These are phyloP conservation scores for Linderniella brevidens DNA, from an alignment of 257 asterid genomes.

Conservation along the genomic window DNA sequence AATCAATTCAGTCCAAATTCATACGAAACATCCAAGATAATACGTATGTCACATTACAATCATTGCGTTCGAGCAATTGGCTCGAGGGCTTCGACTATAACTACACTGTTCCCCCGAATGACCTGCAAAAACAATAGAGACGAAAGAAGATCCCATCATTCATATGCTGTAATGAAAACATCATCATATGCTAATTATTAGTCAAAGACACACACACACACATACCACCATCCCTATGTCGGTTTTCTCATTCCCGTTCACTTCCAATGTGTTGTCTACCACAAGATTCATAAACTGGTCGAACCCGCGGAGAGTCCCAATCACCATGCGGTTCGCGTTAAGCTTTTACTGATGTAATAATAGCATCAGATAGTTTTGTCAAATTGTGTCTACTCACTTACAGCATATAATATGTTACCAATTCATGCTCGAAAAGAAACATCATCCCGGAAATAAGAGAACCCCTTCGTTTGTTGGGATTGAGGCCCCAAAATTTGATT, in stretches of 20 bases:
- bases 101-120: slow-evolving; percentile 59
- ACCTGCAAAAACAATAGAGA: slow-evolving; percentile 20
- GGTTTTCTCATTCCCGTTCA: slow-evolving; percentile 70
- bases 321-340: slow-evolving; percentile 75
- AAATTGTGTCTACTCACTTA: background rate
- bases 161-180: no score
- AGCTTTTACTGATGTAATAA: slow-evolving; percentile 40
- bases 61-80: slow-evolving; percentile 36
- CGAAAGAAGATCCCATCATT: no score
- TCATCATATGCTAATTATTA: background rate
- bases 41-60: no score
- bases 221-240: slow-evolving; percentile 97
- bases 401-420: background rate
- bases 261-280: slow-evolving; percentile 82
- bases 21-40: no score
- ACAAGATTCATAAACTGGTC: slow-evolving; percentile 87
- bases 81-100: slow-evolving; percentile 64
- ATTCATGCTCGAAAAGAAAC: no score
- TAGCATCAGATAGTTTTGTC: background rate
- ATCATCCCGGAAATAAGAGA: no score
- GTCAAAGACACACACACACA: slow-evolving; percentile 1
- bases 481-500: no score
- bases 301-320: slow-evolving; percentile 83
- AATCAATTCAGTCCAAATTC: no score
- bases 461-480: no score